Evolutionary conservation across 805 yeast genomes (phyloP).

Genomic region (Vanderwaltozyma tropicalis): DNA sequence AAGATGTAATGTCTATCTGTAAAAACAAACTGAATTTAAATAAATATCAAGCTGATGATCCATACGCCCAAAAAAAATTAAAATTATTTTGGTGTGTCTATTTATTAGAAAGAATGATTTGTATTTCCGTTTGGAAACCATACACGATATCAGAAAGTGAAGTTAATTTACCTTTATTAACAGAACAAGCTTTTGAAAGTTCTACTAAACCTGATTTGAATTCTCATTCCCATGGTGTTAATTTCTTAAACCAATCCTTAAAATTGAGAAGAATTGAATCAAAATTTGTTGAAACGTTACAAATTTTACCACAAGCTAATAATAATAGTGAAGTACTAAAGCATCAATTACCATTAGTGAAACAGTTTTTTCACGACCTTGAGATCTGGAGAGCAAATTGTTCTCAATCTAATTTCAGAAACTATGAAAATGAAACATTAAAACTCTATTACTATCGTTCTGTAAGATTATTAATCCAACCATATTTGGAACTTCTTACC

Average conservation of each 20-base stretch:
- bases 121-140: slow-evolving; percentile 53
- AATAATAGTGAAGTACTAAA: slow-evolving; percentile 12
- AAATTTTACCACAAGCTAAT: slow-evolving; percentile 27
- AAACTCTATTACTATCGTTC: slow-evolving; percentile 50
- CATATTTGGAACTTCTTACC: slow-evolving; percentile 50
- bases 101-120: slow-evolving; percentile 47
- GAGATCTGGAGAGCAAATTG: slow-evolving; percentile 45
- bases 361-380: slow-evolving; percentile 41
- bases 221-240: slow-evolving; percentile 20
- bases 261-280: slow-evolving; percentile 51
- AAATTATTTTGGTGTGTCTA: slow-evolving; percentile 58
- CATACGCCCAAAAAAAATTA: slow-evolving; percentile 31
- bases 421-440: slow-evolving; percentile 48
- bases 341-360: slow-evolving; percentile 41
- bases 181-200: neutral
- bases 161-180: slow-evolving; percentile 38
- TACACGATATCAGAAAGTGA: slow-evolving; percentile 41
- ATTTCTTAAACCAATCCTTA: slow-evolving; percentile 48
- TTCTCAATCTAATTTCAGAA: slow-evolving; percentile 30
- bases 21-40: slow-evolving; percentile 20
- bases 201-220: neutral
- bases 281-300: slow-evolving; percentile 43
- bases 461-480: slow-evolving; percentile 50
- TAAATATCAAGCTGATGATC: slow-evolving; percentile 18
- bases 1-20: slow-evolving; percentile 41